phyloP scores from a whole-genome alignment of 2,329 filamentous ascomycete genomes.

The Cercospora sesami region DNA sequence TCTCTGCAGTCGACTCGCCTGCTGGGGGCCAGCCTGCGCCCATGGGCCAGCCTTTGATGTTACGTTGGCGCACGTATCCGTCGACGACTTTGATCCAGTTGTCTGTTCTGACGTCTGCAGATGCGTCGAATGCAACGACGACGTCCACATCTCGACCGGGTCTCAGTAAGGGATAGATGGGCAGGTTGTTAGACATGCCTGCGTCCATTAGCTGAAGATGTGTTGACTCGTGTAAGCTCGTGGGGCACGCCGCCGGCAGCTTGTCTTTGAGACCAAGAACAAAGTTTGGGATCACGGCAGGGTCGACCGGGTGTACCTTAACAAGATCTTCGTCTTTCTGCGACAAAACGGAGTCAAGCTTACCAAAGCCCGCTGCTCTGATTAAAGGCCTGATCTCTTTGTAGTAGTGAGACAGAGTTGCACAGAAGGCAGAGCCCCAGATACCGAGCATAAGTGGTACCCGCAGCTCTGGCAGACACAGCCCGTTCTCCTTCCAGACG shows the following conservation, averaged over 20 bases:
- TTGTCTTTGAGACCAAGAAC: constrained; percentile 75
- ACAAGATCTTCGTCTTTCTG: constrained; percentile 79
- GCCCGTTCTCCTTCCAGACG: constrained; percentile 61
- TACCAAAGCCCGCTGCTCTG: constrained; percentile 69
- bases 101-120: constrained; percentile 86
- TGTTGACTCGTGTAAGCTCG: constrained; percentile 67
- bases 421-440: constrained; percentile 97
- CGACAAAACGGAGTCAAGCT: constrained; percentile 76
- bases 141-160: constrained; percentile 87
- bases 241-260: constrained; percentile 74
- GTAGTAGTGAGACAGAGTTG: constrained; percentile 94
- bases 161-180: constrained; percentile 88
- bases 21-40: constrained; percentile 87
- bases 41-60: constrained; percentile 90
- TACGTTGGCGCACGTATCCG: constrained; percentile 85
- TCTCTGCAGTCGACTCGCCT: constrained; percentile 55
- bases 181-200: constrained; percentile 97
- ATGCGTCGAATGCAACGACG: constrained; percentile 89
- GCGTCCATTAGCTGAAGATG: constrained; percentile 80
- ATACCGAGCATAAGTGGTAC: constrained; percentile 85
- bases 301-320: constrained; percentile 93
- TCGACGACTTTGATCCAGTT: constrained; percentile 96
- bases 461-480: constrained; percentile 78
- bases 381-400: constrained; percentile 85
- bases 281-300: constrained; percentile 87